Evolutionary conservation across 352 stramenopile genomes (phyloP), one percentile per base, ranked within the genome.

Genomic region (Phytophthora fragariae): DNA sequence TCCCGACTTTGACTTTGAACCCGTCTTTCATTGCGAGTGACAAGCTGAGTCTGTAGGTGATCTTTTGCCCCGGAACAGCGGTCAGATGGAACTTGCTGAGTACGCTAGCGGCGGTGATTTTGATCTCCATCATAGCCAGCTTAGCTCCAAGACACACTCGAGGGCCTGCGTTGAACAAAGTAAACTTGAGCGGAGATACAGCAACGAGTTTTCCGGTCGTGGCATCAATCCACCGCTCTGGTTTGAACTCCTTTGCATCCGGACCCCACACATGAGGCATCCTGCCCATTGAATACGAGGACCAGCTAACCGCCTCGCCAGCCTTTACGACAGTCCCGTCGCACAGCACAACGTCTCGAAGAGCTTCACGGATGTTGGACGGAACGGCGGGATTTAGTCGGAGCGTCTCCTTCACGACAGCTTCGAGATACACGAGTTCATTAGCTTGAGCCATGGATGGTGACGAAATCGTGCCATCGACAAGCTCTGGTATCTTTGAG

Each of bases 41-140:
- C 55, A 82, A 29, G 14, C 62, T 65, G 3, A 75, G n/a, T 19
- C 64, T 58, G 65, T 82, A 81, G 8, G 67, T 77, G n/a, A 82
- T 49, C 1, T 64, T 27, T 63, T 86, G 68, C 12, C 56, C 57
- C 15, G 73, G 64, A 21, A 65, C 61, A 29, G 75, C 39, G 1
- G 14, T 37, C 21, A 94, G 52, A n/a, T 70, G 62, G 47, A 85
- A 95, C 49, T 76, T 80, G 29, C 65, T 72, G 56, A 80, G 58
- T 27, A 94, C 37, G n/a, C 66, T 79, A 7, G 77, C 69, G 5
- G 74, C 47, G 1, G 84, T 73, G 10, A 88, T 81, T 60, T 89
- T 89, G 46, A 91, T 80, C 70, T 93, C 79, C 55, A 87, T 77
- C 61, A 89, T 68, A 1, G 83, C 82, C 10, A 93, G 17, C 6